Percentiles rank a stretch among this genome's conserved stretches.
phyloP scores from a whole-genome alignment of 1,139 yeast species.

The Suhomyces chickasaworum region DNA sequence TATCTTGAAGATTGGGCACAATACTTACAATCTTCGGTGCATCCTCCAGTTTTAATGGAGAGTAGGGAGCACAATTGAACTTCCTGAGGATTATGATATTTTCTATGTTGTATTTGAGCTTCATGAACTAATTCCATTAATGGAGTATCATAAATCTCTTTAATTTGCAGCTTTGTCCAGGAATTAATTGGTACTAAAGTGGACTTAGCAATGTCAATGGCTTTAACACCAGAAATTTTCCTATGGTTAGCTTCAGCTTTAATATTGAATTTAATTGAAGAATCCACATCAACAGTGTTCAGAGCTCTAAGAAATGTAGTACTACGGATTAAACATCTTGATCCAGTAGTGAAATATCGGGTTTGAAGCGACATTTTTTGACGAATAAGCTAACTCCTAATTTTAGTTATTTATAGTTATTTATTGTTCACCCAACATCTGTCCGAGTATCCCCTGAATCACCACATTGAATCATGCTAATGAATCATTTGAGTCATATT shows the following conservation, averaged over 20 bases:
- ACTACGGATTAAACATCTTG: not conserved
- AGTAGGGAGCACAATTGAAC: conserved; percentile 76
- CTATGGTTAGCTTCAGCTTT: conserved; percentile 9
- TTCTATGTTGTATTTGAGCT: conserved; percentile 68
- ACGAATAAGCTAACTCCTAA: not conserved
- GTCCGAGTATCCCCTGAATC: not conserved
- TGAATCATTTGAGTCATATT: conserved; percentile 4
- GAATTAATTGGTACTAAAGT: conserved; percentile 40
- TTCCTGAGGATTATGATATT: conserved; percentile 66
- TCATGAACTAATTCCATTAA: conserved; percentile 61
- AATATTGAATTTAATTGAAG: conserved; percentile 17
- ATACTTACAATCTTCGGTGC: conserved; percentile 79
- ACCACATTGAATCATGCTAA: not conserved
- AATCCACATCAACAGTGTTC: conserved; percentile 8
- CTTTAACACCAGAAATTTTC: not conserved
- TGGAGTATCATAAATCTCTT: conserved; percentile 64
- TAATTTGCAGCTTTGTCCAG: conserved; percentile 65
- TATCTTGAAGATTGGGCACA: conserved; percentile 76
- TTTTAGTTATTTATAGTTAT: not conserved
- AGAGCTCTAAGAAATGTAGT: conserved; percentile 5
- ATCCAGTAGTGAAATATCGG: conserved; percentile 4
- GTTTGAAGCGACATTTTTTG: not conserved
- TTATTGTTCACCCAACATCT: not conserved
- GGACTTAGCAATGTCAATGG: conserved; percentile 20
- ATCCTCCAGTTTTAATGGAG: conserved; percentile 79